Percentiles rank a stretch among this genome's conserved stretches.
phyloP scores from a whole-genome alignment of 805 yeast species.

The Metschnikowia aberdeeniae region DNA sequence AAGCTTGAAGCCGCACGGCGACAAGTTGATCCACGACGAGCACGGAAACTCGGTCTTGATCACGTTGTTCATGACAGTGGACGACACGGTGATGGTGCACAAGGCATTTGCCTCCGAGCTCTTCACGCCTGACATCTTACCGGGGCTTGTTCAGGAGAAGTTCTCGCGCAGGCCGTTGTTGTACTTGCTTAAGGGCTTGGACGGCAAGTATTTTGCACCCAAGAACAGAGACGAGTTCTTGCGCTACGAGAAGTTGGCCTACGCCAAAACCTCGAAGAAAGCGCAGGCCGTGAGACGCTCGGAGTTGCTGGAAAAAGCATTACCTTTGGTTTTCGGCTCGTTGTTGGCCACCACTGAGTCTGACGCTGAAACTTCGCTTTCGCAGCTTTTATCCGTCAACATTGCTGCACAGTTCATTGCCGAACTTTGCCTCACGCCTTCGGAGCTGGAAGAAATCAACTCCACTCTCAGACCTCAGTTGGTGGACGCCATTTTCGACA shows the following conservation, averaged over 20 bases:
- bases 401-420: constrained; percentile 80
- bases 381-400: constrained; percentile 55
- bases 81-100: constrained; percentile 81
- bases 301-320: constrained; percentile 62
- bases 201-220: constrained; percentile 80
- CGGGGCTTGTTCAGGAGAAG: constrained; percentile 60
- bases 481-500: constrained; percentile 52
- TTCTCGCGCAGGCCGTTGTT: constrained; percentile 86
- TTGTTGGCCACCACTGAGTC: constrained; percentile 33
- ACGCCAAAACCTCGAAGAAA: constrained; percentile 73
- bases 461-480: constrained; percentile 43
- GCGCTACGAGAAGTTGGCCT: constrained; percentile 54
- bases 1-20: constrained; percentile 70
- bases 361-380: constrained; percentile 41
- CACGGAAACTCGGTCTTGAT: constrained; percentile 79
- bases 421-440: constrained; percentile 65
- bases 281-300: constrained; percentile 70
- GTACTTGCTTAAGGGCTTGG: constrained; percentile 72
- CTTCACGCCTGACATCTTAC: constrained; percentile 44
- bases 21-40: constrained; percentile 75
- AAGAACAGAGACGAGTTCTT: constrained; percentile 53
- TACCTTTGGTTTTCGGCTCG: constrained; percentile 60
- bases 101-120: constrained; percentile 67
- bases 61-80: constrained; percentile 79
- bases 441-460: constrained; percentile 39